Base-by-base conservation (phyloP, 2,329 filamentous ascomycete genomes). In the Botrytis aclada region DNA sequence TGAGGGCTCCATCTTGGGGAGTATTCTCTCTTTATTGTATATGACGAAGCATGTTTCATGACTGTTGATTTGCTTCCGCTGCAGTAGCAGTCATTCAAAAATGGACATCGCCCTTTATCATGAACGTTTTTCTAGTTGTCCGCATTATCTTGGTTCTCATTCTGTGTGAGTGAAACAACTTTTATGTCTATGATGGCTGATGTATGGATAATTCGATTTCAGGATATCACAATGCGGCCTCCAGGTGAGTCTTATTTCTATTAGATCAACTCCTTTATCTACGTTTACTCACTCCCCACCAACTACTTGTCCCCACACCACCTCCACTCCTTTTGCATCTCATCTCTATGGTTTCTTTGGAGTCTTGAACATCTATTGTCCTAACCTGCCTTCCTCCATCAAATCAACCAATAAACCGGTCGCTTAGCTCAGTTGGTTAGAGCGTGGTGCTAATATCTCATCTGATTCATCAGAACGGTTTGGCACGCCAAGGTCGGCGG, bases 371-470 rank as follows among this genome's bases (percentile, higher is more conserved):
- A 29, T 51, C 0, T 1, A 4, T 1, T 10, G 1, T 29, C n/a
- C 9, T 32, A 1, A 6, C 0, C 1, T 1, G 1, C 0, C 0
- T 0, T 2, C 34, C 22, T 1, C 6, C 16, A 56, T 41, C 39
- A 3, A 54, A 67, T 22, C 1, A 56, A 4, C 16, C n/a, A 25
- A 10, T 39, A 25, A 41, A 8, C 12, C 20, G 64, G 47, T 56
- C 47, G 34, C 64, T 56, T 56, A 67, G 64, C 64, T 66, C 64
- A 66, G 64, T 29, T 66, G 45, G 64, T 66, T 66, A 66, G 64
- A 66, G 64, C 47, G 47, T 67, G 64, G 64, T 67, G 64, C 64
- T 67, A 56, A 67, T 67, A 67, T 65, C 18, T 34, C 0, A 2
- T 18, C 60, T 62, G 34, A 4, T 45, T 9, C 12, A 3, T 20